Evolutionary conservation across 768 basidiomycete species (phyloP).

Genomic region (Termitomyces sp.): DNA sequence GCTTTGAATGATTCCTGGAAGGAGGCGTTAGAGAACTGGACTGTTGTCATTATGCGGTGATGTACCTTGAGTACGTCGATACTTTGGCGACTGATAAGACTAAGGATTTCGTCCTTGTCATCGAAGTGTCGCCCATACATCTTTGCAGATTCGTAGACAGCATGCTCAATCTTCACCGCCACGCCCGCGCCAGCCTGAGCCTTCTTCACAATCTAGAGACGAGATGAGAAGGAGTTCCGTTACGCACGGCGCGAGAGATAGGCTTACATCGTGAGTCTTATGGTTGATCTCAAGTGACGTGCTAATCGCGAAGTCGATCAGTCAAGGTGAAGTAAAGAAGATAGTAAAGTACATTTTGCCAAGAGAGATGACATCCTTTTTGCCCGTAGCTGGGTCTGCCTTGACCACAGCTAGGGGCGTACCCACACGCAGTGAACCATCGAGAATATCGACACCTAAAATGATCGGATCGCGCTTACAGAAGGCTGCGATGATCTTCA

Average conservation of each 20-base stretch:
- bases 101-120: conserved; percentile 91
- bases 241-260: background rate
- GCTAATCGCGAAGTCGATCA: conserved; percentile 34
- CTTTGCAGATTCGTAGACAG: conserved; percentile 91
- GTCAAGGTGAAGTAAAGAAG: background rate
- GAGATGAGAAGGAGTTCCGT: conserved; percentile 3
- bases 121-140: conserved; percentile 96
- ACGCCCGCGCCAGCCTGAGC: conserved; percentile 94
- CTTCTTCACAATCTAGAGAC: conserved; percentile 78
- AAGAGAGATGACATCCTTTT: conserved; percentile 86
- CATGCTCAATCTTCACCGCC: conserved; percentile 97
- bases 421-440: conserved; percentile 85
- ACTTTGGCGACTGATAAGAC: conserved; percentile 85
- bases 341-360: conserved; percentile 79
- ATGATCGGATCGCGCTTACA: conserved; percentile 98
- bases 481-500: conserved; percentile 92
- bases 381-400: conserved; percentile 79
- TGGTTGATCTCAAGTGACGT: conserved; percentile 98
- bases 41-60: conserved; percentile 1
- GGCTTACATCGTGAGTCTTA: conserved; percentile 71
- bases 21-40: conserved; percentile 1
- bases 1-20: conserved; percentile 76
- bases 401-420: conserved; percentile 96
- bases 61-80: conserved; percentile 92
- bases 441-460: conserved; percentile 92